phyloP scores from a whole-genome alignment of 306 rosid species.

The Boehmeria nivea region DNA sequence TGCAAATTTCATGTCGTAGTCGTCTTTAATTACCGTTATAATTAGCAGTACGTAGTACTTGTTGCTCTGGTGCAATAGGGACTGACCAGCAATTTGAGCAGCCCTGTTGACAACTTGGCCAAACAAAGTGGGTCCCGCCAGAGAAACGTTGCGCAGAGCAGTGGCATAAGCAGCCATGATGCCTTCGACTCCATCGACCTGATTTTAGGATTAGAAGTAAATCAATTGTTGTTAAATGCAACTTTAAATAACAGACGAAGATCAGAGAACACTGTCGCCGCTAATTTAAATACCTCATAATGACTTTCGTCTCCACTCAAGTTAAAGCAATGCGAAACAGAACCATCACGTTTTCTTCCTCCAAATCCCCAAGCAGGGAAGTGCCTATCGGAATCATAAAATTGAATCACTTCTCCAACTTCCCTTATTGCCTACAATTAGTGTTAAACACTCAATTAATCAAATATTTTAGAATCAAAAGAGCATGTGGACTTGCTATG shows the following conservation, averaged over 20 bases:
- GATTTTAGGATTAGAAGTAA: neutral
- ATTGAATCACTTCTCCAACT: constrained; percentile 86
- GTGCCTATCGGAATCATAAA: constrained; percentile 59
- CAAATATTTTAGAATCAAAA: no score
- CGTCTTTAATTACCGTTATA: constrained; percentile 61
- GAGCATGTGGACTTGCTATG: no score
- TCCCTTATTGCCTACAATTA: constrained; percentile 66
- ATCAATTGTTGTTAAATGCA: no score
- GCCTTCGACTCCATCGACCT: constrained; percentile 87
- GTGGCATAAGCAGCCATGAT: constrained; percentile 69
- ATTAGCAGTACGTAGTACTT: constrained; percentile 70
- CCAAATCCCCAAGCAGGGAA: constrained; percentile 98
- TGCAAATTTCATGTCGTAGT: constrained; percentile 15
- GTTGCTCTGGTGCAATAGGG: constrained; percentile 33
- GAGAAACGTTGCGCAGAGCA: constrained; percentile 47
- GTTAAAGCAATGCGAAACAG: constrained; percentile 73
- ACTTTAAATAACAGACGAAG: no score
- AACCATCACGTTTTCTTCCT: constrained; percentile 39
- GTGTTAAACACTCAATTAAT: neutral
- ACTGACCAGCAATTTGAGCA: constrained; percentile 55
- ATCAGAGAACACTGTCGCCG: no score
- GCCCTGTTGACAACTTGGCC: constrained; percentile 74
- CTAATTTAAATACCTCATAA: constrained; percentile 57
- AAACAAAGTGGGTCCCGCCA: constrained; percentile 83
- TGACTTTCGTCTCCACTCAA: constrained; percentile 44